Percentiles rank a stretch among this genome's conserved stretches.
Evolutionary conservation across 1,284 basidiomycete genomes (phyloP).

Genomic region (Malassezia equina): DNA sequence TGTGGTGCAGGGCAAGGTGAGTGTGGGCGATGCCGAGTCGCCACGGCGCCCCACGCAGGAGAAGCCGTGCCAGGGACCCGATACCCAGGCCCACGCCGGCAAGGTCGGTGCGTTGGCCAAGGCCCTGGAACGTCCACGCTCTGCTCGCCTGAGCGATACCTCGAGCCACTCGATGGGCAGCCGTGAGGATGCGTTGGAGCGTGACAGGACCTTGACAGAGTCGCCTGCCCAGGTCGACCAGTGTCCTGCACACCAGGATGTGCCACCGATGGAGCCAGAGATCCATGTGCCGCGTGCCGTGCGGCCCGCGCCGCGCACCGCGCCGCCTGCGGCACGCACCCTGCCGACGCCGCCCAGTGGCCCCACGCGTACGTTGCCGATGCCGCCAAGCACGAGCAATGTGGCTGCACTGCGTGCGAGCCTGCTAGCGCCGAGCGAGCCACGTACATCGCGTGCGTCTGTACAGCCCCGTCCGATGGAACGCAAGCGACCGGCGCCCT

Average conservation of each 20-base stretch:
- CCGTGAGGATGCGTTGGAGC: not conserved
- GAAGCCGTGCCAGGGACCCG: not conserved
- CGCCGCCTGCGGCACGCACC: not conserved
- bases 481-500: slow-evolving; percentile 1
- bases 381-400: slow-evolving; percentile 6
- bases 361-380: not conserved
- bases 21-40: not conserved
- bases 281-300: not conserved
- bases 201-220: too few species aligned
- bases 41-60: not conserved
- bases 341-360: slow-evolving; percentile 13
- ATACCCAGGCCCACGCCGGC: not conserved
- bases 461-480: not conserved
- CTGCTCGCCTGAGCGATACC: not conserved
- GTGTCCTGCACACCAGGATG: not conserved
- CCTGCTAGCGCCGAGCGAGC: not conserved
- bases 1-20: not conserved
- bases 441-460: not conserved
- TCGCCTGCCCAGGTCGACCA: too few species aligned
- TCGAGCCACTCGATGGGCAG: not conserved
- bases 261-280: not conserved
- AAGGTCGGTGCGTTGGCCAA: not conserved
- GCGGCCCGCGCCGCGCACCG: slow-evolving; percentile 1
- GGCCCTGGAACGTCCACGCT: not conserved
- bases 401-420: slow-evolving; percentile 10